Base-by-base conservation (phyloP, 1,284 basidiomycete genomes). In the Anthracocystis setariae region DNA sequence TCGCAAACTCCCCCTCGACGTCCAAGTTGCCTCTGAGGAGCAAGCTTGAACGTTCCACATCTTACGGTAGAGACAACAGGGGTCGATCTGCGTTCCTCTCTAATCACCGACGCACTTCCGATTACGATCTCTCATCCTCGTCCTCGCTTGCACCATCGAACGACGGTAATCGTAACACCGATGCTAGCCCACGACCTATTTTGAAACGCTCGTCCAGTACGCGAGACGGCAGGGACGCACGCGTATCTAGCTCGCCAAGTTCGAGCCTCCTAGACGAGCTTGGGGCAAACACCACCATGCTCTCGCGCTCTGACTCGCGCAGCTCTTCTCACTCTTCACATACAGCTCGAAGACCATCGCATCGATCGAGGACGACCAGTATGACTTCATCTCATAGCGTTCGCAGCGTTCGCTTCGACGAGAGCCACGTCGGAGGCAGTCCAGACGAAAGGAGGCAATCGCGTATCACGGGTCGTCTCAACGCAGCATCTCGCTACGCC, bases 361-460 rank as follows among this genome's bases (percentile, higher is more conserved):
- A 62, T 48, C 45, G 64, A 18, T 38, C 69, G 13, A 42, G 69
- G 40, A 72, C 69, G 1, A 59, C 55, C 1, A 72, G 69, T 50
- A 63, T 63, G 57, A 64, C 69, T 8, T 72, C 69, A 2, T 49
- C 60, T 1, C 37, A 17, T 23, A 71, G 62, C 35, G 37, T 62
- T 13, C 63, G 69, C 23, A 67, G 59, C 49, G 69, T 72, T 3
- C 59, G 69, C 20, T 72, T 72, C 33, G 69, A 67, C 37, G 60
- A 69, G 38, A 54, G 40, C 32, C 61, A 57, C 3, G 35, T 65
- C 10, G 60, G 43, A n/a, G 42, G 21, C 3, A 43, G 17, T 21
- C 40, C 51, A 8, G 62, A 61, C 7, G 23, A 44, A 8, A 48
- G 46, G 29, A 53, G 62, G 13, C 55, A 53, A 13, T 44, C 49